Evolutionary conservation across 1,284 basidiomycete species (phyloP), one percentile per base, ranked within the genome.

Genomic region (Jaminaea rosea): DNA sequence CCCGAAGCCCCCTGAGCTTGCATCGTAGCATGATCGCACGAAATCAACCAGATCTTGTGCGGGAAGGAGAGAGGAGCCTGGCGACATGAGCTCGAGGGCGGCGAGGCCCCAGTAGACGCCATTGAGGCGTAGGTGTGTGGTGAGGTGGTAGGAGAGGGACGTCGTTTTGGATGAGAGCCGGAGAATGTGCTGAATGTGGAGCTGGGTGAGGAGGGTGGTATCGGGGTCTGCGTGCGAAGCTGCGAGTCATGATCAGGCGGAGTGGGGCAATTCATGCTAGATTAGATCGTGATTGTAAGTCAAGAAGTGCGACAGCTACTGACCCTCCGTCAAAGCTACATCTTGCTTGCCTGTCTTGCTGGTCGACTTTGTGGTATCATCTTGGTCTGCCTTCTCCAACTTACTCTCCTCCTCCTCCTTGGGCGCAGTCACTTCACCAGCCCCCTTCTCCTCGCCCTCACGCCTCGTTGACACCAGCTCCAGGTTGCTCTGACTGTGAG

Each of bases 61-160:
- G 60, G 86, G 80, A 19, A 98, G 77, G 0, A 87, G 87, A 45
- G 91, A 84, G 42, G 82, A 78, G 24, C 80, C 81, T 11, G 11
- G 5, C 0, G 80, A 81, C 83, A 98, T 85, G 26, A 91, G 79
- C 46, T 81, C 85, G 2, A 94, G 77, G 0, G 93, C 89, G 0
- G 86, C 88, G 24, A 93, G 78, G 9, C 89, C 93, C 93, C 93
- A 99, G 76, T 97, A 98, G 15, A 97, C 80, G 8, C 91, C 93
- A 74, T 97, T 98, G 76, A 97, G 80, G 8, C 93, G 87, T 7
- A 98, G 80, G 76, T 98, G 93, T 7, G 90, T 81, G 0, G 92
- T 94, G 41, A 93, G 80, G 75, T 97, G 88, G 77, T 96, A 98
- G 0, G 82, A 80, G 24, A 73, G 59, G 34, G 51, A 53, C 9